Base-by-base conservation (phyloP, 2,329 filamentous ascomycete species). In the Colletotrichum lini region DNA sequence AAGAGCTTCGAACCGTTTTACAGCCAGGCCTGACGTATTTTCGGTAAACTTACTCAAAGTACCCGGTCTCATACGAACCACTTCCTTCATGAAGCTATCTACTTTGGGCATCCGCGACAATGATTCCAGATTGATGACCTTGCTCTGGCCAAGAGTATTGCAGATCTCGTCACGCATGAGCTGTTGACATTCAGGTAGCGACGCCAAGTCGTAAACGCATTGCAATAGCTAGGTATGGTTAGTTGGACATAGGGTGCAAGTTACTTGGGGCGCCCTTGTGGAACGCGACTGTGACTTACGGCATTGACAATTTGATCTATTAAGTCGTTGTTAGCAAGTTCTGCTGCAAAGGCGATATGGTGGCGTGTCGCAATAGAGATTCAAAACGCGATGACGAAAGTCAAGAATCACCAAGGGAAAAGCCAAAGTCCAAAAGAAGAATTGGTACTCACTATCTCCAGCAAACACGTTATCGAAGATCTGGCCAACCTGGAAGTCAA, bases 391-490 rank as follows among this genome's bases (percentile, higher is more conserved):
- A 26, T 26, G 26, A 26, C 26, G 26, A 26, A 3, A 26, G 26
- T 4, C 26, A 26, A 26, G 26, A 26, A 3, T 26, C 3, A 26
- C 3, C 26, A 26, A 26, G 26, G 26, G 10, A 42, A 15, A 10
- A 13, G 40, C 7, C 9, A 10, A 10, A 42, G 10, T 42, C 40
- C 40, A 10, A 42, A 10, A 42, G 40, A 15, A 42, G 10, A 10
- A 10, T 42, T 15, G 13, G 44, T 6, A 45, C 63, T 50, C 49
- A 65, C 54, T 65, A 18, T 65, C 63, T 13, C 44, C 63, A 5
- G 63, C 63, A 59, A 65, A 65, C 7, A 65, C 54, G 15, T 65
- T 65, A 9, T 65, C 63, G 16, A 65, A 65, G 12, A 65, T 65
- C 18, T 65, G 63, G 2, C 63, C 63, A 8, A 16, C 15, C 7